Evolutionary conservation across 2,329 filamentous ascomycete species (phyloP).

Genomic region (Fusarium lyarnte): DNA sequence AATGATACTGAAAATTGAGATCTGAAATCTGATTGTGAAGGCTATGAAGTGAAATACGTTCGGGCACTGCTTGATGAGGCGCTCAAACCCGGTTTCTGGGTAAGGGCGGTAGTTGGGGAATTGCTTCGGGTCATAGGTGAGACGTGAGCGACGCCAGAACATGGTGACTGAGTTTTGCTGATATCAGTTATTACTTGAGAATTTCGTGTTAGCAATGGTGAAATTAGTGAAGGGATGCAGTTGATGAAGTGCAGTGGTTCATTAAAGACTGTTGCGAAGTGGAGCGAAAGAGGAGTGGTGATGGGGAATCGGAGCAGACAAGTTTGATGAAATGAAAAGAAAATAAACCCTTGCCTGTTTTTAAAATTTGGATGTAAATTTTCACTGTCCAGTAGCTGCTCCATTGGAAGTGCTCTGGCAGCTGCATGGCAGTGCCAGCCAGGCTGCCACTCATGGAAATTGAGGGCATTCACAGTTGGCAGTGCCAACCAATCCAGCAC

Average conservation of each 20-base stretch:
- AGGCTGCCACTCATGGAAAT: constrained; percentile 6
- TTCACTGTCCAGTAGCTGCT: neutral
- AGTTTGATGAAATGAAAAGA: neutral
- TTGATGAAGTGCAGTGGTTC: neutral
- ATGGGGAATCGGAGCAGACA: neutral
- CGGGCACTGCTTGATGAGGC: constrained; percentile 6
- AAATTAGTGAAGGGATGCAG: neutral
- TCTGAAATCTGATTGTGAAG: constrained; percentile 2
- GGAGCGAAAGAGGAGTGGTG: neutral
- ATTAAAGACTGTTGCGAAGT: neutral
- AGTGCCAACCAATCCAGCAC: neutral
- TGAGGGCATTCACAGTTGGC: constrained; percentile 26
- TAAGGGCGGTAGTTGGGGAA: constrained; percentile 24
- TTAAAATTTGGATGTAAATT: neutral
- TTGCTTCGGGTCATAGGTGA: constrained; percentile 27
- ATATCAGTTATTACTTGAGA: neutral
- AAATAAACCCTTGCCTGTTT: neutral
- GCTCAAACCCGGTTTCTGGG: neutral
- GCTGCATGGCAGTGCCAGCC: constrained; percentile 12
- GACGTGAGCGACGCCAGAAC: constrained; percentile 4
- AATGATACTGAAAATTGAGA: constrained; percentile 8
- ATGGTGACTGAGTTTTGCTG: neutral
- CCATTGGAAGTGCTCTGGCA: neutral
- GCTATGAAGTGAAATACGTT: neutral
- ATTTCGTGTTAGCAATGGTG: neutral